Evolutionary conservation across 306 rosid species (phyloP), one percentile per base, ranked within the genome.

Genomic region (Herpetospermum pedunculosum): DNA sequence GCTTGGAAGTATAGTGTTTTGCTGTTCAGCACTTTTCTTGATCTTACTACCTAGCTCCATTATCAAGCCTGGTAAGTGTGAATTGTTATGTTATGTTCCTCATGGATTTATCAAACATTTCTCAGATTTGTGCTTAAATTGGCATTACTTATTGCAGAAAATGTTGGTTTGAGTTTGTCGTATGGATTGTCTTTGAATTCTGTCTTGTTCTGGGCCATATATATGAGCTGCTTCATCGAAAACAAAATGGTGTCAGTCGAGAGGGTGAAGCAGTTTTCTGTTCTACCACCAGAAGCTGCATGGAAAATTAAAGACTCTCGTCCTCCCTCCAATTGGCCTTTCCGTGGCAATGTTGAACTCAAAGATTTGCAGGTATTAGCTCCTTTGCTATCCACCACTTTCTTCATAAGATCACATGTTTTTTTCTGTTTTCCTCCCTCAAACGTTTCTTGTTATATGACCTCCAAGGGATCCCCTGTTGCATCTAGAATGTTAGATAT

Each of bases 241-340:
- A 89, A 92, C 90, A 86, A 86, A 76, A 92, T 92, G 97, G 87
- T 92, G 55, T 92, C 97, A 14, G 92, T 92, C 5, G 92, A 92
- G 84, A 85, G 96, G 83, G 87, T 92, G 80, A 81, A 85, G 18
- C 96, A 92, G n/a, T 92, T 86, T 81, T 83, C 90, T 5, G 80
- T 43, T 1, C 77, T 89, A 77, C 90, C 87, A 40, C 81, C 92
- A 49, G 97, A 92, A 78, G 97, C 97, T 0, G 89, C 94, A 14
- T 75, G 83, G 40, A 78, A 82, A 14, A 72, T 92, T 49, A 72
- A 85, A 81, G 84, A 84, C 50, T 57, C 68, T 47, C 76, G 86
- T 76, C 93, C 96, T 7, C 78, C 78, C 44, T 77, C 79, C 0
- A 86, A 84, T 54, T 92, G 97, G 97, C 97, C 94, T 35, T 77